Conservation (phyloP, 768 basidiomycete genomes). For the Tephrocybe rancida region DNA sequence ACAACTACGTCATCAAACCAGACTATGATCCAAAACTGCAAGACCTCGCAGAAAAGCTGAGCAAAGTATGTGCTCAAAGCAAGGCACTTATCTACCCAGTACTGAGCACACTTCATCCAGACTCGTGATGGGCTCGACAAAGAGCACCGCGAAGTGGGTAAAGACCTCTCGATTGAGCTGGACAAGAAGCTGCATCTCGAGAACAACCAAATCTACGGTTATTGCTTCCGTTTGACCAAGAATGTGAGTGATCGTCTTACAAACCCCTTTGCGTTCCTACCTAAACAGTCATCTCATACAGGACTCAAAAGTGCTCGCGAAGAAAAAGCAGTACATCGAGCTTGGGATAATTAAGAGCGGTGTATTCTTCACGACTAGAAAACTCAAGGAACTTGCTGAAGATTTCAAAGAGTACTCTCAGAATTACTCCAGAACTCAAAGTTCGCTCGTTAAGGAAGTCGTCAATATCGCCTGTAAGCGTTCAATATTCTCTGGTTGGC, state of each 20-base stretch:
- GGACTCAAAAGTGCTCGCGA: slow-evolving; percentile 79
- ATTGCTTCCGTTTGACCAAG: slow-evolving; percentile 92
- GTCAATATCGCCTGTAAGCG: slow-evolving; percentile 87
- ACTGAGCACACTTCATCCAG: slow-evolving; percentile 23
- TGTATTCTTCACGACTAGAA: slow-evolving; percentile 83
- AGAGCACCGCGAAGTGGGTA: slow-evolving; percentile 73
- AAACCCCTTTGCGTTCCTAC: neutral
- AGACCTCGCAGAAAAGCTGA: slow-evolving; percentile 67
- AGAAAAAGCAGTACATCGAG: slow-evolving; percentile 76
- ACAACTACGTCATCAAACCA: slow-evolving; percentile 90
- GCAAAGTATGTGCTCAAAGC: slow-evolving; percentile 38
- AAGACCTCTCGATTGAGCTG: slow-evolving; percentile 76
- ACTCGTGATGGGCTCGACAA: slow-evolving; percentile 80
- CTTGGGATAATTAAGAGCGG: slow-evolving; percentile 86
- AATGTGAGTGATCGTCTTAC: slow-evolving; percentile 56
- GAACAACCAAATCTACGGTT: slow-evolving; percentile 86
- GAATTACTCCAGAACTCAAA: slow-evolving; percentile 76
- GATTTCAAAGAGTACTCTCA: slow-evolving; percentile 70
- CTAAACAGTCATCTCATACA: slow-evolving; percentile 30
- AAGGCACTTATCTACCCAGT: neutral
- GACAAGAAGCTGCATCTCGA: slow-evolving; percentile 97
- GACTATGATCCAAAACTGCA: slow-evolving; percentile 84
- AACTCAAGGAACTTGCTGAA: slow-evolving; percentile 69
- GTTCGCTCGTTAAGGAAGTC: slow-evolving; percentile 86
- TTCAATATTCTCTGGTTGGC: neutral